Evolutionary conservation across 805 yeast genomes (phyloP), one percentile per base, ranked within the genome.

Genomic region (Blastobotrys chiropterorum): DNA sequence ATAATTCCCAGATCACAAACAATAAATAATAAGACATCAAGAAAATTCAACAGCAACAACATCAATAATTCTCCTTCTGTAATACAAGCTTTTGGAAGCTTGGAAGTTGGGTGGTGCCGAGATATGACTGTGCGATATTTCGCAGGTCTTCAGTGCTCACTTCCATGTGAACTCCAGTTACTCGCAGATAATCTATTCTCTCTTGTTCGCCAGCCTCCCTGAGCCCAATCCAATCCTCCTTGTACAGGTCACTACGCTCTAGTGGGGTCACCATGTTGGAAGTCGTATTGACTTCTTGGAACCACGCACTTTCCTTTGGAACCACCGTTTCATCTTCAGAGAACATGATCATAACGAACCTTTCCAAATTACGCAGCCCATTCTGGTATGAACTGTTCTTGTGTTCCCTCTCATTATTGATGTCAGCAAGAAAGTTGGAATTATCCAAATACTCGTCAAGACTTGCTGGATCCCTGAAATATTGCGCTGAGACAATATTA

Each of bases 251-350:
- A 0, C 90, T 77, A 38, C 77, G 64, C 13, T 73, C 66, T 46
- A 83, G 75, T 0, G 77, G 73, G 2, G 80, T 67, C 0, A 70
- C 46, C 0, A 62, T 59, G 0, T 80, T 82, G 0, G 77, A 66
- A 2, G 56, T 59, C 3, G 68, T 62, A 55, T 82, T 80, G 3
- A 67, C 54, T 59, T 85, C 90, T 47, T 67, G 74, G 61, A 85
- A 83, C 79, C 69, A 67, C 0, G 90, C 82, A 49, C 84, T 79
- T 52, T 85, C 85, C 60, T 79, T 81, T 0, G 95, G 95, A 3
- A 81, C 81, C 4, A 86, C 67, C 1, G 85, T 84, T n/a, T 76
- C 76, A 63, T 86, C 95, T 54, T 78, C 66, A 1, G 67, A 66
- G 58, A 87, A 86, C 65, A 71, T 65, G 1, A 84, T 69, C 74